Evolutionary conservation across 306 rosid genomes (phyloP).

Genomic region (Cucumis melo): DNA sequence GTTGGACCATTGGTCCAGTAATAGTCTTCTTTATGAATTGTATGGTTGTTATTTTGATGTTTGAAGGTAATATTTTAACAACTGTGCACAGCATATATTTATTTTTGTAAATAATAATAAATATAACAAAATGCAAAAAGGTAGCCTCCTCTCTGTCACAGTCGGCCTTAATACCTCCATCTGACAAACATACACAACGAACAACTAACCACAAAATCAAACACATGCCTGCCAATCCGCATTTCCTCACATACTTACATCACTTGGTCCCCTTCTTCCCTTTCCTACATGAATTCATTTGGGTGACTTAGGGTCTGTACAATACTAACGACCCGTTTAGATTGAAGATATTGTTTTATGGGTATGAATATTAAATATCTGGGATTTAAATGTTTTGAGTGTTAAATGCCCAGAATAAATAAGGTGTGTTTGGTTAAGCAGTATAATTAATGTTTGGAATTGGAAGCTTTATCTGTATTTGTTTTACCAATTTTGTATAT

Average conservation of each 20-base stretch:
- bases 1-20: too few species aligned
- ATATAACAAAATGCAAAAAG: background rate
- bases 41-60: too few species aligned
- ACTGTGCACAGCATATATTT: too few species aligned
- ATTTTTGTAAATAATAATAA: too few species aligned
- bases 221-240: background rate
- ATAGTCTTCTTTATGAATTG: too few species aligned
- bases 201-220: background rate
- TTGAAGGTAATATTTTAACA: too few species aligned
- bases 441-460: too few species aligned
- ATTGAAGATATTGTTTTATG: too few species aligned
- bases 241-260: background rate
- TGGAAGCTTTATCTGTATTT: too few species aligned
- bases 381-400: background rate
- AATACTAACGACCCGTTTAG: too few species aligned
- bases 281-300: background rate
- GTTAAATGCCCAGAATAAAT: background rate
- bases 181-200: background rate
- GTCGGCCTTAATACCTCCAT: background rate
- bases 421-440: too few species aligned
- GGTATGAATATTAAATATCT: too few species aligned
- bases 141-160: background rate
- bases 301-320: background rate
- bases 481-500: background rate
- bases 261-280: background rate